Evolutionary conservation across 768 basidiomycete genomes (phyloP), one percentile per base, ranked within the genome.

Genomic region (Neoboletus brunneissimus): DNA sequence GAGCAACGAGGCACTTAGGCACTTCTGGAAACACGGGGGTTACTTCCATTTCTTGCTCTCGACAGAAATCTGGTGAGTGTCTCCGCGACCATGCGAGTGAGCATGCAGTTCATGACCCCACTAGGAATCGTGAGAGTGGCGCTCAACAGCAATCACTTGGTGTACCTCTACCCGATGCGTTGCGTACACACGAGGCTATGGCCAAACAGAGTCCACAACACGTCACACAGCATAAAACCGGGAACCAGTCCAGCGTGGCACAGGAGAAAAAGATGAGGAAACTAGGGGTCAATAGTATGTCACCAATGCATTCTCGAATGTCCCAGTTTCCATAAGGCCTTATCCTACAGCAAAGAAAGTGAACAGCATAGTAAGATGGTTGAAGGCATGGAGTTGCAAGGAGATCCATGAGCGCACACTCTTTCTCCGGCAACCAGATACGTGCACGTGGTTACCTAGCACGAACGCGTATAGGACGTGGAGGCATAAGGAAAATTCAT

Each of bases 21-120:
- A 44, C 1, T 64, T 64, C 8, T 6, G 25, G 11, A 54, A 18
- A 5, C 35, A 27, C 10, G 15, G 50, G 11, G 10, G n/a, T 12
- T 55, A 53, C 34, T 64, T 64, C 18, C 63, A 55, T 44, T 57
- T 52, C 23, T 48, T 64, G 23, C 54, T 64, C 34, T 31, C 54
- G 10, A 45, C 46, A 7, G 63, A 61, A 0, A n/a, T 62, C 16
- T 62, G 61, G 61, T 49, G 29, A 58, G 60, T n/a, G n/a, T n/a
- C n/a, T 35, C 12, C 16, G 8, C 11, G 3, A 5, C 4, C 20
- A 9, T 1, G 15, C 2, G 1, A 9, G 20, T 20, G 15, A 22
- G 4, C 3, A 0, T 5, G 9, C 13, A 0, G 13, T 16, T 51
- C 18, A 52, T 45, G 3, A 1, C 16, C 4, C 15, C 9, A 31